Conservation (phyloP, 179 eudicot genomes). For the Spinacia oleracea region DNA sequence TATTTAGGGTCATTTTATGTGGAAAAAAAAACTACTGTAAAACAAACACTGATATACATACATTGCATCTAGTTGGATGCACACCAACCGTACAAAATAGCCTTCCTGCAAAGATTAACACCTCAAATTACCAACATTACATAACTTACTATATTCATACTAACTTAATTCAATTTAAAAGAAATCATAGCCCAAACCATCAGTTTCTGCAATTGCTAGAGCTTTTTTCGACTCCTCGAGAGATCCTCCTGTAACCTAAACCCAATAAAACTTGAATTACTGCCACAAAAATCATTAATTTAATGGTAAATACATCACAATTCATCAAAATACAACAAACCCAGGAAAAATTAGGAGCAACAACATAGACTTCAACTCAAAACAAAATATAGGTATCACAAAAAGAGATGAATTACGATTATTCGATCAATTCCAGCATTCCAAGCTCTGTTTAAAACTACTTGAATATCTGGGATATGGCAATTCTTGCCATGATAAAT, state of each 20-base stretch:
- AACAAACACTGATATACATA: conserved; percentile 46
- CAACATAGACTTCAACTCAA: neutral
- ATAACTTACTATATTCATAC: neutral
- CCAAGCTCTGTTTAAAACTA: conserved; percentile 91
- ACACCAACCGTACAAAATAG: conserved; percentile 98
- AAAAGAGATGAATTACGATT: conserved; percentile 43
- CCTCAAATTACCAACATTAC: neutral
- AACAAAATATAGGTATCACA: neutral
- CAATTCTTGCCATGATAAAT: conserved; percentile 85
- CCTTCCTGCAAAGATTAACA: conserved; percentile 58
- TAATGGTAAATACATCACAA: neutral
- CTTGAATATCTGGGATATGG: conserved; percentile 73
- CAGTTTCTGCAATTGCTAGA: conserved; percentile 95
- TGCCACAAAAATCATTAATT: neutral
- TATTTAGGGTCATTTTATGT: neutral
- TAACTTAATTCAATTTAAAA: neutral
- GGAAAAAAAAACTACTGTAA: conserved; percentile 4
- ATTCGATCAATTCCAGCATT: conserved; percentile 86
- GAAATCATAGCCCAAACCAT: conserved; percentile 49
- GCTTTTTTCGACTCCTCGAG: conserved; percentile 96
- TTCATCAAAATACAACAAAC: neutral
- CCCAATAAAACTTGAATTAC: conserved; percentile 18
- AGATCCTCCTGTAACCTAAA: conserved; percentile 95
- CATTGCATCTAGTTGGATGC: conserved; percentile 97
- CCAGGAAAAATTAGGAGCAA: neutral